Conservation (phyloP, 805 yeast genomes). For the Pichia californica region DNA sequence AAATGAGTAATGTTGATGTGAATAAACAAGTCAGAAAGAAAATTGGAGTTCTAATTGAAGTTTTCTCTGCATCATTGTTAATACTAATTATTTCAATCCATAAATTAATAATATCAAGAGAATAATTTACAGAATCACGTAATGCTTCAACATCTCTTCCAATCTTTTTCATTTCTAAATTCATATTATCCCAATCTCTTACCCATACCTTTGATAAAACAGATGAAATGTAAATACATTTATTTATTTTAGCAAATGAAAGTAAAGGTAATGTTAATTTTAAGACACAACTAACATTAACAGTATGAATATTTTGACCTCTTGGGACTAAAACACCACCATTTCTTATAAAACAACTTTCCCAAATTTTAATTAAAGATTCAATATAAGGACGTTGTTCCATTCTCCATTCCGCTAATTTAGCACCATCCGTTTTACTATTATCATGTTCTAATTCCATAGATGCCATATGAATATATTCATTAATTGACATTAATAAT, state of each 20-base stretch:
- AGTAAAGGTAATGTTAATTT: constrained; percentile 62
- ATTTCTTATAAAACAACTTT: constrained; percentile 49
- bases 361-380: constrained; percentile 60
- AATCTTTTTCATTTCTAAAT: constrained; percentile 39
- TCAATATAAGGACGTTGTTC: constrained; percentile 54
- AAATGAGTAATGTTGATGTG: constrained; percentile 52
- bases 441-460: constrained; percentile 26
- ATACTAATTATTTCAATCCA: constrained; percentile 72
- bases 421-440: constrained; percentile 32
- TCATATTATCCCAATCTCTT: constrained; percentile 68
- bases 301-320: constrained; percentile 41
- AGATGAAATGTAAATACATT: constrained; percentile 56
- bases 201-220: constrained; percentile 53
- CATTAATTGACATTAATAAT: constrained; percentile 60
- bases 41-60: constrained; percentile 68
- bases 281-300: constrained; percentile 48
- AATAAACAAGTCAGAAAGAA: constrained; percentile 68
- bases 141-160: constrained; percentile 54
- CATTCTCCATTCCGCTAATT: constrained; percentile 60
- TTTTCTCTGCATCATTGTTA: constrained; percentile 56
- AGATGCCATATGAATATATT: constrained; percentile 51
- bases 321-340: constrained; percentile 57
- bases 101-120: constrained; percentile 52
- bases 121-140: constrained; percentile 54
- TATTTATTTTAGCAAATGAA: constrained; percentile 59